Conservation (phyloP, 2,329 filamentous ascomycete genomes). For the Pseudogymnoascus destructans region DNA sequence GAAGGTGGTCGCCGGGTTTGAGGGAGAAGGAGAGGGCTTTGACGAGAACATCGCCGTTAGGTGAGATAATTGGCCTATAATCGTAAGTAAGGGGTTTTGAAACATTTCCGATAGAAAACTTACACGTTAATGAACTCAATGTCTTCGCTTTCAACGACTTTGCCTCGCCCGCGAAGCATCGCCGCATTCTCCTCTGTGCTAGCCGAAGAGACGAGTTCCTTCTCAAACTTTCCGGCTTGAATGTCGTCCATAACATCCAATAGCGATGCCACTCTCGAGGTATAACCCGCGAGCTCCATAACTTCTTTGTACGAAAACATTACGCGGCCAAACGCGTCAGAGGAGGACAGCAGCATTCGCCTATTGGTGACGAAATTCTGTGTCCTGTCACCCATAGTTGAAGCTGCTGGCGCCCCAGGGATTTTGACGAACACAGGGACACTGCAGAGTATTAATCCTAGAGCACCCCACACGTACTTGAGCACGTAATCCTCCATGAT, state of each 20-base stretch:
- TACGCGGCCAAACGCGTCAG: constrained; percentile 85
- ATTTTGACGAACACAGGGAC: constrained; percentile 93
- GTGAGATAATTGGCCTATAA: constrained; percentile 72
- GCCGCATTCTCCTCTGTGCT: constrained; percentile 70
- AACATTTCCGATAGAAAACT: constrained; percentile 23
- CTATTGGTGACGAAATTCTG: constrained; percentile 87
- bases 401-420: constrained; percentile 43
- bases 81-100: constrained; percentile 15
- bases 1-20: constrained; percentile 72
- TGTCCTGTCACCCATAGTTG: constrained; percentile 57
- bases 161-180: constrained; percentile 70
- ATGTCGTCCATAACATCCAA: constrained; percentile 93
- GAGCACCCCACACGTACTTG: constrained; percentile 96
- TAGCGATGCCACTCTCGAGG: constrained; percentile 77
- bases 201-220: constrained; percentile 86
- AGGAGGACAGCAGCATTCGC: constrained; percentile 80
- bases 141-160: constrained; percentile 65
- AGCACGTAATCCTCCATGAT: constrained; percentile 99
- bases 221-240: constrained; percentile 79
- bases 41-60: constrained; percentile 88
- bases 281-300: constrained; percentile 90
- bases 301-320: constrained; percentile 99
- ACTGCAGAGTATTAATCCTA: constrained; percentile 84
- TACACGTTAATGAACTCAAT: constrained; percentile 77
- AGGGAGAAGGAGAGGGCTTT: constrained; percentile 78